These are phyloP conservation scores for Arctium minus DNA, from an alignment of 129 eudicot species.

Conservation along the genomic window DNA sequence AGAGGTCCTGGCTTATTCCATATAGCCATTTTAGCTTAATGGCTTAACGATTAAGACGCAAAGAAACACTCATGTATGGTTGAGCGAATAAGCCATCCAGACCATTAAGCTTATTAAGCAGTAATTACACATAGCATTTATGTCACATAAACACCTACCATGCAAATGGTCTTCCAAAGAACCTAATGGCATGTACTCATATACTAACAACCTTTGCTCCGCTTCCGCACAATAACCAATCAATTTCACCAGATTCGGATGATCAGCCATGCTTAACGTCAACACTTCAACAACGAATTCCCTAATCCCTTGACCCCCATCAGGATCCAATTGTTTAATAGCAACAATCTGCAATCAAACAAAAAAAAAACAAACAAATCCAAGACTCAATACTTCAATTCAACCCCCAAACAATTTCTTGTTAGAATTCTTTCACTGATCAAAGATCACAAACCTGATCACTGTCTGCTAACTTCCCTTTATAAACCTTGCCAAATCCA, in stretches of 20 bases:
- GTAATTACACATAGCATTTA: neutral
- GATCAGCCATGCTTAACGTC: constrained; percentile 64
- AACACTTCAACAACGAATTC: constrained; percentile 76
- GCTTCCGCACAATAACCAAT: constrained; percentile 87
- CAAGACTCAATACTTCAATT: neutral
- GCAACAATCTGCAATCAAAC: constrained; percentile 58
- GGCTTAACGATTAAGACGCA: too few relatives aligned
- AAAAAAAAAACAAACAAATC: neutral
- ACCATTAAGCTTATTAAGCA: too few relatives aligned
- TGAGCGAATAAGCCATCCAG: too few relatives aligned
- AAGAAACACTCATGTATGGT: too few relatives aligned
- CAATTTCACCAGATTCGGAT: constrained; percentile 73
- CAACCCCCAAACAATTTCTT: neutral
- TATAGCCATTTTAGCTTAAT: too few relatives aligned
- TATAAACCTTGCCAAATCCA: constrained; percentile 81
- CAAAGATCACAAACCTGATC: constrained; percentile 51
- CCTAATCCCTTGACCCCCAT: constrained; percentile 69
- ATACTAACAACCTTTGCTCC: constrained; percentile 75
- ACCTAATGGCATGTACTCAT: constrained; percentile 86
- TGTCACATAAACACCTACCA: constrained; percentile 31
- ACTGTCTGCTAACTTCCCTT: constrained; percentile 48
- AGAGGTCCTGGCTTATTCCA: too few relatives aligned
- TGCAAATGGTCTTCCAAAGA: constrained; percentile 79
- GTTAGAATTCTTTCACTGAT: neutral
- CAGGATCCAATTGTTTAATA: constrained; percentile 70